Base-by-base conservation (phyloP, 73 alveolate genomes). In the Paramecium bursaria region DNA sequence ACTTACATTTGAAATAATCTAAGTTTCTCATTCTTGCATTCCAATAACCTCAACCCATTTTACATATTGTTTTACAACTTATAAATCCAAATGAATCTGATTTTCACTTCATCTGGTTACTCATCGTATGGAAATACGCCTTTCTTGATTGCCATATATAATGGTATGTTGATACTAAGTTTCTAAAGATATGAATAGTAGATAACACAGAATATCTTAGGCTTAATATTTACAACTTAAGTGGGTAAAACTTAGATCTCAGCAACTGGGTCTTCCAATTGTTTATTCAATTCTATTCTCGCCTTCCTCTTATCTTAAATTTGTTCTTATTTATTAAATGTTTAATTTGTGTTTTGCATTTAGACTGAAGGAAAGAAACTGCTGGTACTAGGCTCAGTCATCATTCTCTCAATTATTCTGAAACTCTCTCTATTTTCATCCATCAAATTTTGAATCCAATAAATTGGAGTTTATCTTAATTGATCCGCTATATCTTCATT, bases 311-410 rank as follows among this genome's bases (percentile, higher is more conserved):
- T 67, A 9, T 67, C 82, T 9, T 67, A 19, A 3, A 67, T 21
- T 19, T 67, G 44, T 11, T 67, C 82, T 31, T 19, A 21, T 42
- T 67, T 67, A 4, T 21, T 39, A 39, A 39, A 42, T n/a, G 82
- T 25, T 3, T 35, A 46, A 5, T 67, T 21, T 6, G 55, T 42
- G 3, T 25, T 13, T 5, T 42, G 55, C 11, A 35, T 39, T 19
- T 67, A 39, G n/a, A n/a, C n/a, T 67, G 33, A 42, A 0, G 82
- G 82, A 42, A 67, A 67, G 44, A 67, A 67, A 67, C 82, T 67
- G 27, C 60, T 39, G 17, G 82, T 67, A 19, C 82, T 67, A 10
- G 82, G 50, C 33, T 67, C 82, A 15, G 50, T 25, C 33, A 67
- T 67, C 82, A 67, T 67, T 19, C 82, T 67, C 33, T 67, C 82